Conservation (phyloP, 2,329 filamentous ascomycete genomes). For the Nemania diffusa region DNA sequence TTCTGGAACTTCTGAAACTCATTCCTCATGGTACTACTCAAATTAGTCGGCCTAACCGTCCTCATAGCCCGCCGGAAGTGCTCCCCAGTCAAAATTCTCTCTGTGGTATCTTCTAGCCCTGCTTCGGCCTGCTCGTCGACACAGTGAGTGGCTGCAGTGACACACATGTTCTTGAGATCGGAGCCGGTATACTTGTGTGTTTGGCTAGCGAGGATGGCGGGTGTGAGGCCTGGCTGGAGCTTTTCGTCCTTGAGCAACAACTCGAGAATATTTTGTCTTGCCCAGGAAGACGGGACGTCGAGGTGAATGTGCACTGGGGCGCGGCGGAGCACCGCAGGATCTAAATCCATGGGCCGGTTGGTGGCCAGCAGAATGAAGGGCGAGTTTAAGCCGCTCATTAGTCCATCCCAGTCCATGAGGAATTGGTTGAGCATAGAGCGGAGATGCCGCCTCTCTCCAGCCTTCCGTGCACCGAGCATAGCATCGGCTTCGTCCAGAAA, state of each 20-base stretch:
- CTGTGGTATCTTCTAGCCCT: no score
- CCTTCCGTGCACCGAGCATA: constrained; percentile 18
- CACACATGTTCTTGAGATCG: neutral
- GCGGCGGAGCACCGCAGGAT: neutral
- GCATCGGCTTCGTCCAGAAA: constrained; percentile 48
- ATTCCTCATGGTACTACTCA: no score
- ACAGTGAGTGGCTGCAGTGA: neutral
- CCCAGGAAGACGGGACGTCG: neutral
- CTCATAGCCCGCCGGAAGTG: no score
- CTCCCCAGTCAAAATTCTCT: no score
- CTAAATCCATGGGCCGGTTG: neutral
- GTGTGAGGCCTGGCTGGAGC: neutral
- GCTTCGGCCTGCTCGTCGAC: neutral
- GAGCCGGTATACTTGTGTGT: neutral
- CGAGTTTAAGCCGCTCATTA: neutral
- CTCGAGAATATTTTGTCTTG: neutral
- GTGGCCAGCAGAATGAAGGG: neutral
- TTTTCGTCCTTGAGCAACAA: neutral
- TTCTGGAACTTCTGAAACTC: no score
- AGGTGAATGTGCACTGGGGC: neutral
- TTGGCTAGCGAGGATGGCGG: neutral
- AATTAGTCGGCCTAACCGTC: no score
- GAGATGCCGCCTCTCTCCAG: neutral
- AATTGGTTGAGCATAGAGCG: constrained; percentile 13
- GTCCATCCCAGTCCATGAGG: neutral